Conservation (phyloP, 768 basidiomycete genomes). For the Russula sp. region DNA sequence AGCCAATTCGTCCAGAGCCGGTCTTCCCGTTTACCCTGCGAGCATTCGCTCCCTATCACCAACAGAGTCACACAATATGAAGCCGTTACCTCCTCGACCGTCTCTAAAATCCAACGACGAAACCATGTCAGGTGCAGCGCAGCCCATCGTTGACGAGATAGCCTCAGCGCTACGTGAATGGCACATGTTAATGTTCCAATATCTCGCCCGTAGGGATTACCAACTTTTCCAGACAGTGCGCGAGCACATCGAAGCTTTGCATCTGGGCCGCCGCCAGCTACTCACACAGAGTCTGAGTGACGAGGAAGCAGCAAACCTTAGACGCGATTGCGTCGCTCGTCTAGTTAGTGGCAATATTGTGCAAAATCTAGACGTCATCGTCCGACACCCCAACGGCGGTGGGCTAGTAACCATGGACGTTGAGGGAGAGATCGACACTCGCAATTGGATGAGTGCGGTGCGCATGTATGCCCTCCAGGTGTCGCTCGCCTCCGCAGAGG, state of each 20-base stretch:
- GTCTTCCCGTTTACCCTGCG: slow-evolving; percentile 62
- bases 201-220: slow-evolving; percentile 86
- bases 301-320: slow-evolving; percentile 77
- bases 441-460: slow-evolving; percentile 84
- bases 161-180: slow-evolving; percentile 95
- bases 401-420: slow-evolving; percentile 86
- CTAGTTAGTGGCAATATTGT: slow-evolving; percentile 87
- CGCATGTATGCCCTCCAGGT: slow-evolving; percentile 90
- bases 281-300: slow-evolving; percentile 79
- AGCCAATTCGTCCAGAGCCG: slow-evolving; percentile 63
- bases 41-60: slow-evolving; percentile 64
- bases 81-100: slow-evolving; percentile 82
- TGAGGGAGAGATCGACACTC: slow-evolving; percentile 70
- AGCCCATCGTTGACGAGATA: slow-evolving; percentile 96
- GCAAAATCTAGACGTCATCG: slow-evolving; percentile 90
- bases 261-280: slow-evolving; percentile 86
- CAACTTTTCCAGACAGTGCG: slow-evolving; percentile 78
- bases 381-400: slow-evolving; percentile 91
- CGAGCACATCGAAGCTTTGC: slow-evolving; percentile 85
- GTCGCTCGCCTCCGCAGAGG: slow-evolving; percentile 67
- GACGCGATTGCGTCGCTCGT: slow-evolving; percentile 79
- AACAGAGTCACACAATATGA: slow-evolving; percentile 53
- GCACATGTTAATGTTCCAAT: slow-evolving; percentile 87
- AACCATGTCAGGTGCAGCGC: slow-evolving; percentile 69
- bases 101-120: slow-evolving; percentile 95